Evolutionary conservation across 129 eudicot species (phyloP), one percentile per base, ranked within the genome.

Genomic region (Saussurea involucrata): DNA sequence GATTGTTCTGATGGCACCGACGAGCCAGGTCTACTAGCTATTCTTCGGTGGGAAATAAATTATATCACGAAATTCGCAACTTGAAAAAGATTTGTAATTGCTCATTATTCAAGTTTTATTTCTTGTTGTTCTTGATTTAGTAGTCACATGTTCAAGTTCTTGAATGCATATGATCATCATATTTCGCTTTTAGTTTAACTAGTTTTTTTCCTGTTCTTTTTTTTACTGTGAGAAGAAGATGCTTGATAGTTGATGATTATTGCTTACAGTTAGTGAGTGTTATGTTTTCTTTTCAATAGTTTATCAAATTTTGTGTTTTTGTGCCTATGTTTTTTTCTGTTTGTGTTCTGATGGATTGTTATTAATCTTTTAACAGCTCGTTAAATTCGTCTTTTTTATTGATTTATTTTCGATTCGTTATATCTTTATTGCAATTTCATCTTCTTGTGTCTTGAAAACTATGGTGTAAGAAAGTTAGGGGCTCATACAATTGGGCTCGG

Each of bases 1-100:
- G 98, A 95, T 82, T 95, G 97, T 72, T 72, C 80, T 21, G 98
- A 95, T 82, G 98, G 96, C 81, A 81, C 97, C 13, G 98, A 95
- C 46, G 98, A 95, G 78, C 98, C 97, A 66, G 97, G 98, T 90
- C 20, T 42, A 4, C 46, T 82, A 66, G 3, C 25, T 68, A 29
- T 27, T 64, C 22, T n/a, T 5, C 10, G 5, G 44, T 20, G 29
- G 33, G 20, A 57, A 66, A 20, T 46, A n/a, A 66, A 46, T 25
- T 49, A 13, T 77, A 37, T 46, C 20, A 34, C 20, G 12, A 32
- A 53, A 21, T 67, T 66, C 15, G 55, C 66, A 12, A 21, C 29
- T 46, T 37, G 25, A 40, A 65, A 4, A 6, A 22, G 57, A 11
- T 12, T 64, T 69, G 61, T 65, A 17, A 57, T 80, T 49, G 10